Percentiles rank a stretch among this genome's conserved stretches.
Evolutionary conservation across 805 yeast species (phyloP).

Genomic region (Yarrowia divulgata): DNA sequence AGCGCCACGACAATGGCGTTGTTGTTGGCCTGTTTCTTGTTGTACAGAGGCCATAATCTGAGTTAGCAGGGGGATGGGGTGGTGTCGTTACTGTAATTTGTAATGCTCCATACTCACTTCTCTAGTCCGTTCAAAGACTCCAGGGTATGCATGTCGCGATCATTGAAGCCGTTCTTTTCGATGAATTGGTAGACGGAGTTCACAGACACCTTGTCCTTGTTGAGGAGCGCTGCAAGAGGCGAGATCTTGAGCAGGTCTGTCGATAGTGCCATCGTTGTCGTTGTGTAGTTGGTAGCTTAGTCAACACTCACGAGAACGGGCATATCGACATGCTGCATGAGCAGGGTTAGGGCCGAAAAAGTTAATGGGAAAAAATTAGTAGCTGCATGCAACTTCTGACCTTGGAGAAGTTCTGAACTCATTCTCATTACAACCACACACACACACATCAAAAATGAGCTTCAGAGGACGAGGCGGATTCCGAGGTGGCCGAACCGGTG

Average conservation of each 20-base stretch:
- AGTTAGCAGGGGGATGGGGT: constrained; percentile 12
- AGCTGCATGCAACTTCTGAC: constrained; percentile 13
- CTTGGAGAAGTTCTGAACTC: background rate
- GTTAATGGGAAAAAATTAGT: constrained; percentile 31
- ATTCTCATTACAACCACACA: constrained; percentile 28
- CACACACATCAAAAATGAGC: constrained; percentile 56
- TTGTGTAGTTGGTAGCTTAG: background rate
- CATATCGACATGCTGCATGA: background rate
- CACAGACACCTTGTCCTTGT: constrained; percentile 25
- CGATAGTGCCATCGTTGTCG: constrained; percentile 10
- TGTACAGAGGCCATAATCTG: constrained; percentile 34
- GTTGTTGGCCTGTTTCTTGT: constrained; percentile 1
- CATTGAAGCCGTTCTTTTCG: constrained; percentile 35
- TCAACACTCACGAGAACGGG: constrained; percentile 7
- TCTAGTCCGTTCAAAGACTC: constrained; percentile 34
- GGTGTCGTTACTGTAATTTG: too few species aligned
- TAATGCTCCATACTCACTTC: too few species aligned
- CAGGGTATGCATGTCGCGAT: constrained; percentile 30
- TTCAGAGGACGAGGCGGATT: constrained; percentile 69
- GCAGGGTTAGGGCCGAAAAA: constrained; percentile 32
- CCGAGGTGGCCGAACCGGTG: constrained; percentile 74
- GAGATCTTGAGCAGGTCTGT: constrained; percentile 31
- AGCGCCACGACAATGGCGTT: constrained; percentile 29
- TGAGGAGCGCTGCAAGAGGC: constrained; percentile 18
- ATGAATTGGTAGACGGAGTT: constrained; percentile 14